Evolutionary conservation across 805 yeast species (phyloP), one percentile per base, ranked within the genome.

Genomic region (Candida maesae): DNA sequence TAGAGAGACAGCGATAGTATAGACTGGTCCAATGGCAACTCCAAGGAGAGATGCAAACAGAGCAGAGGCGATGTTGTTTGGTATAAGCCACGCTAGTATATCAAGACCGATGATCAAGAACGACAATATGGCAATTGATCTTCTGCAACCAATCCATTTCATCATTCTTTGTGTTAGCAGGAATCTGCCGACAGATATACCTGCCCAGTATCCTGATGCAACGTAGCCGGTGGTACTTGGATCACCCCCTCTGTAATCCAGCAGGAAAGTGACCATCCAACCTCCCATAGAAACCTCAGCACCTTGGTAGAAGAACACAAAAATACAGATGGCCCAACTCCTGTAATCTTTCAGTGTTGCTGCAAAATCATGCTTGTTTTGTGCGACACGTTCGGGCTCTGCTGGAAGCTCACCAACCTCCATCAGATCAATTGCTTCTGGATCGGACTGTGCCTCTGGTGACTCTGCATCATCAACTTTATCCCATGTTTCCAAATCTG

Each of bases 171-270:
- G 59, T 0, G 78, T 73, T 11, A 79, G 60, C 3, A 66, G 40
- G 19, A 79, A 56, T 35, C 86, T 59, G 1, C 84, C 84, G 8
- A 75, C 29, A 0, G 84, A 73, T 24, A 79, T 58, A 5, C 86
- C 86, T 16, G 70, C 76, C 84, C 84, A 79, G 50, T 72, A 78
- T 0, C 84, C 84, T 7, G 82, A 71, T 0, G 81, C 71, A 16
- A 77, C 78, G 51, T 76, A 78, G 19, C 84, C 82, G 39, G 70
- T 65, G 11, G 67, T 53, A 1, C 52, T 41, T 4, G 58, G 47
- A 38, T 62, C 54, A 3, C 76, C 81, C 23, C 65, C 60, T 30
- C 82, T 63, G 47, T 74, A 74, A 21, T 68, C 72, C 30, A 75
- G 65, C 46, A 79, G 58, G 52, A 66, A 79, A 1, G 85, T 77